Evolutionary conservation across 2,329 filamentous ascomycete species (phyloP).

Genomic region (Diaporthe australafricana): DNA sequence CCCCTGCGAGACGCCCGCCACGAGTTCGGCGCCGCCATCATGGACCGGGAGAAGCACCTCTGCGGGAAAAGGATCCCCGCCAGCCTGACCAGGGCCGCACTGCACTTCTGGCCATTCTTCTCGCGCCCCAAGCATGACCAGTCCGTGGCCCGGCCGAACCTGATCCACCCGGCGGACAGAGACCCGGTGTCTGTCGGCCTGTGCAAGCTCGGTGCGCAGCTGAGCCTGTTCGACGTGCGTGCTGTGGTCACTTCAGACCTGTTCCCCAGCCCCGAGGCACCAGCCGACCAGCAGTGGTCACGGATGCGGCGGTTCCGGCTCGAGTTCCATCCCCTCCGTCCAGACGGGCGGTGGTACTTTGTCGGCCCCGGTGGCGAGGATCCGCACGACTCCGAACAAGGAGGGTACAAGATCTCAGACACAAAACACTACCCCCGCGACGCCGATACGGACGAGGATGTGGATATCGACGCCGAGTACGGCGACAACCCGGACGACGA

Average conservation of each 20-base stretch:
- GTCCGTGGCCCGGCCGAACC: neutral
- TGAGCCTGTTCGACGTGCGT: slow-evolving; percentile 2
- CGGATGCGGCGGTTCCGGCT: slow-evolving; percentile 4
- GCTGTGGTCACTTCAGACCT: neutral
- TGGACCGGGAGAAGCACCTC: neutral
- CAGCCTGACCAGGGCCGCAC: neutral
- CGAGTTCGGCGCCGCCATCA: neutral
- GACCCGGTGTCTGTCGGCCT: neutral
- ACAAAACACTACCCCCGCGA: neutral
- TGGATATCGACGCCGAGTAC: neutral
- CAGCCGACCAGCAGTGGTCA: neutral
- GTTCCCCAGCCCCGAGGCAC: neutral
- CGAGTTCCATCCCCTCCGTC: slow-evolving; percentile 3
- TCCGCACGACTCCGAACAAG: neutral
- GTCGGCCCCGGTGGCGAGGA: slow-evolving; percentile 3
- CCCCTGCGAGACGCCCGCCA: slow-evolving; percentile 3
- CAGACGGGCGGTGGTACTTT: slow-evolving; percentile 11
- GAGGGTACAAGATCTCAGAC: slow-evolving; percentile 8
- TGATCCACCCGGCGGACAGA: neutral
- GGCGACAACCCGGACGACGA: neutral
- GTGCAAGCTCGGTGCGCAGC: slow-evolving; percentile 1
- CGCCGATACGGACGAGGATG: neutral
- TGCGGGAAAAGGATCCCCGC: neutral
- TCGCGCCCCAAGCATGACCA: neutral
- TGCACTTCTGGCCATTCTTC: neutral